These are phyloP conservation scores for Podospora fimiseda DNA, from an alignment of 495 filamentous ascomycete genomes.

Conservation along the genomic window DNA sequence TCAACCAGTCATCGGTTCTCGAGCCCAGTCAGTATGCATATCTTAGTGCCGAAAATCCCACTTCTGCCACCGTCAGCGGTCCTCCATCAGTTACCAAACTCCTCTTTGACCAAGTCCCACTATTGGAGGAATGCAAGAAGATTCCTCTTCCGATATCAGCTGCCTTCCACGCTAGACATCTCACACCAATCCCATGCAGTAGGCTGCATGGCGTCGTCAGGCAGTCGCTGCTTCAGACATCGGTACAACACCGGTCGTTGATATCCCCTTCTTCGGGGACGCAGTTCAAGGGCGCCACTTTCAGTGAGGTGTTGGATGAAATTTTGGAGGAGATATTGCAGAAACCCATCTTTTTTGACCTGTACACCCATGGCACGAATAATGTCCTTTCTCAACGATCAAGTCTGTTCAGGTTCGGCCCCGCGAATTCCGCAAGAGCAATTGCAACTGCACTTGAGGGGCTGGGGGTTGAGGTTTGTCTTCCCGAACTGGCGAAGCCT, in stretches of 20 bases:
- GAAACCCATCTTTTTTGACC: slow-evolving; percentile 6
- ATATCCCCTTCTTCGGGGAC: slow-evolving; percentile 13
- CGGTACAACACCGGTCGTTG: slow-evolving; percentile 4
- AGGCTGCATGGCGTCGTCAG: neutral
- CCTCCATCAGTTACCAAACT: slow-evolving; percentile 19
- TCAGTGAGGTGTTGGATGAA: neutral
- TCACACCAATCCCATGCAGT: neutral
- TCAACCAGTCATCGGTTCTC: slow-evolving; percentile 3
- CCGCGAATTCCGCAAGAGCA: slow-evolving; percentile 10
- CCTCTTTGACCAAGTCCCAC: neutral
- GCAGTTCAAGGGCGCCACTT: slow-evolving; percentile 1
- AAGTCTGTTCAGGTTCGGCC: slow-evolving; percentile 4
- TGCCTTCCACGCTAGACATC: slow-evolving; percentile 41
- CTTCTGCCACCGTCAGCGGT: slow-evolving; percentile 35
- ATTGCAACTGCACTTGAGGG: slow-evolving; percentile 2
- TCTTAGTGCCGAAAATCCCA: slow-evolving; percentile 21
- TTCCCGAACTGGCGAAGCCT: neutral
- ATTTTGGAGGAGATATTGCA: slow-evolving; percentile 9
- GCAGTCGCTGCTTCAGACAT: neutral
- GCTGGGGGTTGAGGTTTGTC: neutral
- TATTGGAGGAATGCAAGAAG: slow-evolving; percentile 24
- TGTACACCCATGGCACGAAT: neutral
- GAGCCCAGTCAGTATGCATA: slow-evolving; percentile 10
- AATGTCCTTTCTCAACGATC: neutral
- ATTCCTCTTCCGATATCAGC: slow-evolving; percentile 51